Evolutionary conservation across 352 stramenopile genomes (phyloP), one percentile per base, ranked within the genome.

Genomic region (Globisporangium polare): DNA sequence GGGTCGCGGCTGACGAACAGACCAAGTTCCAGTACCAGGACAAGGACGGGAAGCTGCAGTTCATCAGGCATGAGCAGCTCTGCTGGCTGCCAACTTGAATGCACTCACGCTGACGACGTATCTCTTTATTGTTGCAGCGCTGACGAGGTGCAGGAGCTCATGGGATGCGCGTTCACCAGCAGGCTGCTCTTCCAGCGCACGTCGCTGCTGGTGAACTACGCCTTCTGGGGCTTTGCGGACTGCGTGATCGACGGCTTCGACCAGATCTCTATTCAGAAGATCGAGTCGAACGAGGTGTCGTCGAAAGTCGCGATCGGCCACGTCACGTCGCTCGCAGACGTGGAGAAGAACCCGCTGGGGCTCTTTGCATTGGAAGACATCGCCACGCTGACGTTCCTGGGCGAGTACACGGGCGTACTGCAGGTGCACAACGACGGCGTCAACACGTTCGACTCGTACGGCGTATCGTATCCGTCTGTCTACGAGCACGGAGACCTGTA

Each of bases 191-290:
- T 91, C 66, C 74, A 90, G 65, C 72, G 78, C 50, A 76, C 81
- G 59, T 63, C 67, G 12, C 68, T 90, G 74, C 67, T 93, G 61
- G 68, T 77, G 35, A 93, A 91, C 60, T 93, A 93, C 60, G 76
- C 58, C 26, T 92, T 90, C 63, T 90, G 81, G 74, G 83, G 81
- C 26, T 91, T 89, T 60, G 80, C 78, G 20, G 78, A 80, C 67
- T 69, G 66, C 43, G 56, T 68, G 15, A 54, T 74, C 31, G 75
- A 90, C 43, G 78, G 73, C 10, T 89, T 86, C 37, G 67, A 77
- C 5, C 63, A 78, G 26, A 75, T 86, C 18, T 58, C 56, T 0
- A 56, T 70, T n/a, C 55, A 72, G 5, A 22, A 42, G 17, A 54
- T 71, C 60, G 51, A 56, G 17, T 68, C 58, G n/a, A 55, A 62